phyloP scores from a whole-genome alignment of 164 flowering plant genomes.

The Tetracentron sinense region DNA sequence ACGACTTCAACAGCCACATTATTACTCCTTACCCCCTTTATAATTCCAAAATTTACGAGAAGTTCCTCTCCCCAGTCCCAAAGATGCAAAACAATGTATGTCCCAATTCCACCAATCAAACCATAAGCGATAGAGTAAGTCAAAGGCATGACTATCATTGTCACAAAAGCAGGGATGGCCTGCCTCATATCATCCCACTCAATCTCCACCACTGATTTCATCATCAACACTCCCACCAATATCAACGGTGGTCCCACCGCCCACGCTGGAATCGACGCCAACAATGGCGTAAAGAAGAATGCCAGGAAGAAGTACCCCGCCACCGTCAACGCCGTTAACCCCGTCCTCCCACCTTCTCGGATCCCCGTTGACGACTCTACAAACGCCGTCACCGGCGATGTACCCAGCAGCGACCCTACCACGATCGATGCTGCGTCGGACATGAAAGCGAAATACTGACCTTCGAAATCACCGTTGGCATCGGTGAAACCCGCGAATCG shows the following conservation, averaged over 20 bases:
- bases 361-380: constrained; percentile 89
- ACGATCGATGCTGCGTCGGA: constrained; percentile 75
- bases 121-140: constrained; percentile 90
- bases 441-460: constrained; percentile 94
- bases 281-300: constrained; percentile 77
- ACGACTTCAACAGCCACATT: not conserved
- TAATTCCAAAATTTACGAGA: constrained; percentile 9
- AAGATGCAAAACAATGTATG: constrained; percentile 51
- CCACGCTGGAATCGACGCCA: constrained; percentile 93
- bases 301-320: constrained; percentile 66
- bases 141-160: constrained; percentile 74
- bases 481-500: constrained; percentile 71
- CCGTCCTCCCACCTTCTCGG: constrained; percentile 89
- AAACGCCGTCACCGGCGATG: constrained; percentile 84
- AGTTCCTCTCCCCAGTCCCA: constrained; percentile 58
- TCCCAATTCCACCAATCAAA: constrained; percentile 81
- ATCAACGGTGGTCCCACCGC: constrained; percentile 95
- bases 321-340: constrained; percentile 77
- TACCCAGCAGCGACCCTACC: constrained; percentile 81
- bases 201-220: constrained; percentile 80
- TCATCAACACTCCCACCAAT: constrained; percentile 89
- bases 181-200: constrained; percentile 83
- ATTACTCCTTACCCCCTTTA: not conserved
- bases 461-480: constrained; percentile 67
- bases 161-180: constrained; percentile 83